Evolutionary conservation across 345 rosid genomes (phyloP), one percentile per base, ranked within the genome.

Genomic region (Microcos paniculata): DNA sequence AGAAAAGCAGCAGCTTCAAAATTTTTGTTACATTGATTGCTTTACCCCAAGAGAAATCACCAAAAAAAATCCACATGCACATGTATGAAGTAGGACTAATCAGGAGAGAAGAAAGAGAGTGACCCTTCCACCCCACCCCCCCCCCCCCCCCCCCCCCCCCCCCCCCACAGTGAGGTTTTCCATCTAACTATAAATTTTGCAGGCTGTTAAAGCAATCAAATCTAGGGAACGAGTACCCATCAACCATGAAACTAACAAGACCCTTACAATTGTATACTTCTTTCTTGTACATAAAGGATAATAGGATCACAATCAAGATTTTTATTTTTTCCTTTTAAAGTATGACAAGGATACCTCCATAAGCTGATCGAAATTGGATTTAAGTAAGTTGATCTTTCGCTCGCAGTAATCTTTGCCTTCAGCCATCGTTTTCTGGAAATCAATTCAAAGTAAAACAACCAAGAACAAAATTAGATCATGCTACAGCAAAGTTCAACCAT

Each of bases 311-410:
- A 43, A 64, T 21, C 13, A 64, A 4, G 18, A 28, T 61, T 8
- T 15, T 3, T 56, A n/a, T 7, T 59, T 28, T 0, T 28, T 28
- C 7, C 18, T 46, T 8, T 3, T 1, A 15, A 0, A 38, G 16
- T 35, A 15, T 15, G 13, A 1, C 24, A 74, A 73, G 55, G 77
- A 18, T 84, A 94, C 99, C 98, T 94, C 99, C 52, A 90, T 78
- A 38, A 96, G 99, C 75, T 94, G 99, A 49, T 94, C 98, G 78
- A 90, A 96, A 78, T 94, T 96, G 15, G 98, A 96, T 80, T 92
- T 94, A 31, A 96, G 82, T 89, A 96, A 82, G 76, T 83, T 89
- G 86, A 94, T 92, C 91, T 96, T 96, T 56, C 99, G 91, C 78
- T 91, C 94, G 65, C 99, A 96, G 68, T 92, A 96, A 75, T 90